phyloP scores from a whole-genome alignment of 306 rosid genomes.

The Leucaena leucocephala region DNA sequence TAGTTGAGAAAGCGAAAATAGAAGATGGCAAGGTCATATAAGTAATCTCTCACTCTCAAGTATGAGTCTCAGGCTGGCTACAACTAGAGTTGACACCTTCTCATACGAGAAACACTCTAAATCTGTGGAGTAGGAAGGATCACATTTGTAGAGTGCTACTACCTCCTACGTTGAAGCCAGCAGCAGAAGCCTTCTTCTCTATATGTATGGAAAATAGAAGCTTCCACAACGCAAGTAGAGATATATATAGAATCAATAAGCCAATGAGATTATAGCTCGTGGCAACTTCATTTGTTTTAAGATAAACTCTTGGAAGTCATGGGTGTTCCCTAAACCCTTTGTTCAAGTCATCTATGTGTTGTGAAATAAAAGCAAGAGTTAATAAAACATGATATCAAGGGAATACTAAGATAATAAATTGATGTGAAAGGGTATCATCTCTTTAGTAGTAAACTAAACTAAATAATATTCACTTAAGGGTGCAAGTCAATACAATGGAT shows the following conservation, averaged over 20 bases:
- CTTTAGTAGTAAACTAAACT: no score
- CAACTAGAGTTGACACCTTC: constrained; percentile 21
- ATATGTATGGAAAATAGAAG: constrained; percentile 41
- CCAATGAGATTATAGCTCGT: background rate
- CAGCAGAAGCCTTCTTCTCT: constrained; percentile 24
- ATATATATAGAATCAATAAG: constrained; percentile 29
- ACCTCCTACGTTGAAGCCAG: constrained; percentile 34
- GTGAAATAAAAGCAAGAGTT: background rate
- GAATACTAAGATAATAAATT: background rate
- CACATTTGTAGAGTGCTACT: background rate
- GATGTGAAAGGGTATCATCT: no score
- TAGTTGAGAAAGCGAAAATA: constrained; percentile 76
- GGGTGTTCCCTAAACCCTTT: background rate
- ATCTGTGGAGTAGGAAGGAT: constrained; percentile 22
- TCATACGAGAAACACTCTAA: constrained; percentile 10
- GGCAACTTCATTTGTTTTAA: background rate
- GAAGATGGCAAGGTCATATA: constrained; percentile 72
- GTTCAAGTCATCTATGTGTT: background rate
- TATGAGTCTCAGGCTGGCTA: constrained; percentile 11
- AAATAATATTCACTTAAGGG: no score
- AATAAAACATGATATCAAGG: constrained; percentile 31
- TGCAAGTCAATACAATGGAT: no score
- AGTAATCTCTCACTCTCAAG: constrained; percentile 9
- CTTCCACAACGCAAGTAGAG: constrained; percentile 37
- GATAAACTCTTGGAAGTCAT: background rate